Percentiles rank a stretch among this genome's conserved stretches.
Evolutionary conservation across 352 stramenopile genomes (phyloP).

Genomic region (Phytophthora quininea): DNA sequence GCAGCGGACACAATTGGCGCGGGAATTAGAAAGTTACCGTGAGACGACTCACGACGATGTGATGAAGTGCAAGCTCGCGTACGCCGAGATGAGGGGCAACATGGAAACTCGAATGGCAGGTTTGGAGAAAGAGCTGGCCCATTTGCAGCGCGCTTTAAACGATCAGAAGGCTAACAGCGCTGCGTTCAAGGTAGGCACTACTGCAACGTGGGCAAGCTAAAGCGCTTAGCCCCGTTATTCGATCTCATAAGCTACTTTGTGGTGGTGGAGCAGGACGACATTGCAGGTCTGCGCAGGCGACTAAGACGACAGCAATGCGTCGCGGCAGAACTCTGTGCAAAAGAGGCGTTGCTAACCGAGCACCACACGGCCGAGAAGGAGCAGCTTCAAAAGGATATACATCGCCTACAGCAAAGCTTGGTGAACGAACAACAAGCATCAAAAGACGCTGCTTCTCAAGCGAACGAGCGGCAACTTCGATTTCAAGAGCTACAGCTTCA

Average conservation of each 20-base stretch:
- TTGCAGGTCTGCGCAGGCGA: slow-evolving; percentile 20
- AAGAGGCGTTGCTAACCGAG: slow-evolving; percentile 28
- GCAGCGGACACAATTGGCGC: slow-evolving; percentile 15
- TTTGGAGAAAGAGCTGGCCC: slow-evolving; percentile 38
- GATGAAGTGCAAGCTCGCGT: slow-evolving; percentile 28
- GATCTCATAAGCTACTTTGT: slow-evolving; percentile 7
- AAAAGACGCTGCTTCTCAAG: slow-evolving; percentile 1
- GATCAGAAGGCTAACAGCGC: slow-evolving; percentile 17
- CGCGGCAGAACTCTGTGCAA: slow-evolving; percentile 26
- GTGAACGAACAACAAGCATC: slow-evolving; percentile 15
- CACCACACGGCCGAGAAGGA: slow-evolving; percentile 34
- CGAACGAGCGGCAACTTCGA: slow-evolving; percentile 17
- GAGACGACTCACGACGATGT: slow-evolving; percentile 28
- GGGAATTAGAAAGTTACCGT: slow-evolving; percentile 19
- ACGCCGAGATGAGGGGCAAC: slow-evolving; percentile 35
- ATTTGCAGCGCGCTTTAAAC: slow-evolving; percentile 13
- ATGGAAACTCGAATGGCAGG: slow-evolving; percentile 20
- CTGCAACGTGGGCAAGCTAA: neutral
- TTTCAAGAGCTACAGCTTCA: slow-evolving; percentile 17
- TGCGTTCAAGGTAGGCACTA: slow-evolving; percentile 32
- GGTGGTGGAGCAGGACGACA: slow-evolving; percentile 19
- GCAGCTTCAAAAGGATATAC: slow-evolving; percentile 36
- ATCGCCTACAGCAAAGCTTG: slow-evolving; percentile 16
- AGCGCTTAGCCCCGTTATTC: neutral
- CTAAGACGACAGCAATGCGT: slow-evolving; percentile 32